Conservation (phyloP, 2,329 filamentous ascomycete species). For the Seiridium cupressi region DNA sequence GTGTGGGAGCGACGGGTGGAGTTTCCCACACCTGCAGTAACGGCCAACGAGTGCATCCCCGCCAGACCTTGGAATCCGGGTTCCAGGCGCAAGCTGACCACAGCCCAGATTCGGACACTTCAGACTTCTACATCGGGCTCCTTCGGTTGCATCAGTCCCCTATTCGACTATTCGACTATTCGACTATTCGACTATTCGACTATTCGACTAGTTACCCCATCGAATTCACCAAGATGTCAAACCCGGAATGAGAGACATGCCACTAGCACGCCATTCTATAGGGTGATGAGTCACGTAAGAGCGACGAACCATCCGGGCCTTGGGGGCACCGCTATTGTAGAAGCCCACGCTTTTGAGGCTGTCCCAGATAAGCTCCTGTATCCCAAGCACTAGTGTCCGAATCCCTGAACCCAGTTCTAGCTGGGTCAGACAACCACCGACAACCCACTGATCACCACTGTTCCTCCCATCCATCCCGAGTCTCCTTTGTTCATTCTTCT, state of each 20-base stretch:
- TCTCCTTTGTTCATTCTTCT: constrained; percentile 1
- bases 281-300: no score
- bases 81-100: neutral
- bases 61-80: neutral
- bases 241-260: neutral
- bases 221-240: no score
- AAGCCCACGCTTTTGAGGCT: neutral
- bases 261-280: no score
- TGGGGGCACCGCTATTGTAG: neutral
- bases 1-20: neutral
- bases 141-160: neutral
- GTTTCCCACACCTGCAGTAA: neutral
- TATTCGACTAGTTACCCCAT: no score
- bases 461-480: neutral
- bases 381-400: neutral
- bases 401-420: neutral
- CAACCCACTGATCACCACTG: constrained; percentile 2
- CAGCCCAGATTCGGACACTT: neutral
- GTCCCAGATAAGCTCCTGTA: neutral
- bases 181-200: no score
- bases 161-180: no score
- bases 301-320: no score
- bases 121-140: neutral
- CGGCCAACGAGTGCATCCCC: neutral
- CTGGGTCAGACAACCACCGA: constrained; percentile 3